Conservation (phyloP, 805 yeast genomes). For the Nakazawaea ishiwadae region DNA sequence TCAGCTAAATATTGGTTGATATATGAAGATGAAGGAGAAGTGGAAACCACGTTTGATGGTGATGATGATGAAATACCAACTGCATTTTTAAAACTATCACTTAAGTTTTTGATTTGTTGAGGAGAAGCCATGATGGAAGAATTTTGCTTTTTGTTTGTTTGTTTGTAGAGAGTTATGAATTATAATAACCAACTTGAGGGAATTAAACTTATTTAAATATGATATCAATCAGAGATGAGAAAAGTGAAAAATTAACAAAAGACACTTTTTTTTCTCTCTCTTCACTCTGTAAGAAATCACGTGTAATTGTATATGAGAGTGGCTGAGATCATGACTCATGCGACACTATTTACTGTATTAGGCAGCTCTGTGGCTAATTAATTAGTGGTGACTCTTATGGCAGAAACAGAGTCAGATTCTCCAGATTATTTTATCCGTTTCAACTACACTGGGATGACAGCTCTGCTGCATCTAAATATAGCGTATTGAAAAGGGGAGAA, state of each 20-base stretch:
- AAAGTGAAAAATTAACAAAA: neutral
- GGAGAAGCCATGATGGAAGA: slow-evolving; percentile 54
- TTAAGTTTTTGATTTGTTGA: slow-evolving; percentile 55
- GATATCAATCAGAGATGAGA: too few relatives aligned
- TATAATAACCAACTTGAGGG: too few relatives aligned
- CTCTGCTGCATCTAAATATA: too few relatives aligned
- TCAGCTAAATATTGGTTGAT: slow-evolving; percentile 44
- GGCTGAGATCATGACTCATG: slow-evolving; percentile 3
- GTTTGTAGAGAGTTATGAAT: neutral
- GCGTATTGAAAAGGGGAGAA: too few relatives aligned
- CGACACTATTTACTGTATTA: neutral
- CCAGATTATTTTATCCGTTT: neutral
- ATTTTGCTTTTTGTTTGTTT: neutral
- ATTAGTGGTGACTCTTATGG: neutral
- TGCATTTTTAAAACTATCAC: slow-evolving; percentile 50
- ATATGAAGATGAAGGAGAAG: slow-evolving; percentile 73
- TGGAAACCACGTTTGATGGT: slow-evolving; percentile 64
- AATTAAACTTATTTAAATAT: neutral
- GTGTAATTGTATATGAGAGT: neutral
- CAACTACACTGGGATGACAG: too few relatives aligned
- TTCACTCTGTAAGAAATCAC: too few relatives aligned
- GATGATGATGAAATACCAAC: slow-evolving; percentile 48
- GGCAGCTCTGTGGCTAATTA: neutral
- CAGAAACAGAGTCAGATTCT: neutral
- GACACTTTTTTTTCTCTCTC: too few relatives aligned